phyloP scores from a whole-genome alignment of 2,329 filamentous ascomycete species.

The Cercospora brassicicola region DNA sequence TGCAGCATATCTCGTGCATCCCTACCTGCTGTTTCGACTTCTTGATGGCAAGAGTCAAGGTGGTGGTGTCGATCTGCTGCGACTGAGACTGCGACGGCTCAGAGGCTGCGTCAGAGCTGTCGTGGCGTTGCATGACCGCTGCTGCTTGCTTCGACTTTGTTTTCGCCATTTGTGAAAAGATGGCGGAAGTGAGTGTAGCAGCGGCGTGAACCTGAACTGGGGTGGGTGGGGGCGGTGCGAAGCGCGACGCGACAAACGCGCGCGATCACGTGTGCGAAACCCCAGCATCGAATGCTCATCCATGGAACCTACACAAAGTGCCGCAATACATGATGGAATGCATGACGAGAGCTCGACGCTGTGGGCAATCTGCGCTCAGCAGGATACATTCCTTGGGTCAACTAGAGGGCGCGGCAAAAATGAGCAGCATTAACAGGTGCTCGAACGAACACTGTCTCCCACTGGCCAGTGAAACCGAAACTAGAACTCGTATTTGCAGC shows the following conservation, averaged over 20 bases:
- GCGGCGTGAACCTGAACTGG: neutral
- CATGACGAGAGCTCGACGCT: neutral
- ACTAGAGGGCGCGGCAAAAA: neutral
- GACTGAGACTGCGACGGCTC: conserved; percentile 12
- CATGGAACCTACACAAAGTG: neutral
- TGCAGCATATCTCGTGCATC: neutral
- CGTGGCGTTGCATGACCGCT: neutral
- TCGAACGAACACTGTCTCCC: neutral
- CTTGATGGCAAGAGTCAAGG: conserved; percentile 1
- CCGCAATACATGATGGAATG: neutral
- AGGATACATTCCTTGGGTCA: neutral
- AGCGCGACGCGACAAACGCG: neutral
- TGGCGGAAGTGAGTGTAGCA: neutral
- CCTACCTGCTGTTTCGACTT: conserved; percentile 18
- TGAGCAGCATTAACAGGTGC: neutral
- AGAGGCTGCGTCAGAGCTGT: neutral
- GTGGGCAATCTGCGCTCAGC: neutral
- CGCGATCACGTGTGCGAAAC: neutral
- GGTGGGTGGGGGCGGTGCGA: neutral
- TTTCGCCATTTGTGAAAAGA: conserved; percentile 15
- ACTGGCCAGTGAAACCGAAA: neutral
- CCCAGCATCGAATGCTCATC: neutral
- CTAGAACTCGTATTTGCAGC: neutral
- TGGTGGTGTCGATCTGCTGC: conserved; percentile 14
- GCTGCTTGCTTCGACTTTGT: conserved; percentile 11